Conservation (phyloP, 805 yeast genomes). For the Monosporozyma yasuniensis region DNA sequence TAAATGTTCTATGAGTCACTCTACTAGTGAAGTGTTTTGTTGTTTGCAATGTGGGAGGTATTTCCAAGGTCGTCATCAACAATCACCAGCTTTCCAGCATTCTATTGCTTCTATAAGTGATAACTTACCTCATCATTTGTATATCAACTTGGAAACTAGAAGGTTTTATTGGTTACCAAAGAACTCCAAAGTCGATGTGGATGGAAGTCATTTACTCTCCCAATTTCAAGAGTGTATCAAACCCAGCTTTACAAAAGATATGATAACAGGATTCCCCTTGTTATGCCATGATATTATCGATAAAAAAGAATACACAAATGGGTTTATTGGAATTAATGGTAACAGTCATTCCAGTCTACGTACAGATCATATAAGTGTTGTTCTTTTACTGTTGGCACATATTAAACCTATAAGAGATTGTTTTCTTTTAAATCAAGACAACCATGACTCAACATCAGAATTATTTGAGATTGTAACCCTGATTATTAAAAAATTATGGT, state of each 20-base stretch:
- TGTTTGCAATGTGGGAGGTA: conserved; percentile 70
- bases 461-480: conserved; percentile 38
- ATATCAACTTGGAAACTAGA: conserved; percentile 41
- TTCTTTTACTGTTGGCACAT: conserved; percentile 50
- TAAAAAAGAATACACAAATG: conserved; percentile 44
- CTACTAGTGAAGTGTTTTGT: conserved; percentile 55
- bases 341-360: conserved; percentile 32
- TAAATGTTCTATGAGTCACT: conserved; percentile 53
- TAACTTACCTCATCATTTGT: conserved; percentile 44
- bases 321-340: conserved; percentile 53
- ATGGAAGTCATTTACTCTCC: conserved; percentile 6
- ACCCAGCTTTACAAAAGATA: conserved; percentile 39
- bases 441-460: conserved; percentile 20
- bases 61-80: conserved; percentile 53
- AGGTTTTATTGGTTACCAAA: conserved; percentile 59
- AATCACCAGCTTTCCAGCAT: conserved; percentile 63
- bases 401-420: conserved; percentile 41
- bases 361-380: conserved; percentile 49
- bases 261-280: conserved; percentile 30
- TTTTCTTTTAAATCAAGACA: conserved; percentile 27
- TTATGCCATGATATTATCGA: conserved; percentile 35
- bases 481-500: conserved; percentile 56
- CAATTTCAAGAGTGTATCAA: not conserved
- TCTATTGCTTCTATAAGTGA: conserved; percentile 53
- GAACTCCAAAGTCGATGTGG: conserved; percentile 15